phyloP scores from a whole-genome alignment of 805 yeast species.

The Pichia nakasei region DNA sequence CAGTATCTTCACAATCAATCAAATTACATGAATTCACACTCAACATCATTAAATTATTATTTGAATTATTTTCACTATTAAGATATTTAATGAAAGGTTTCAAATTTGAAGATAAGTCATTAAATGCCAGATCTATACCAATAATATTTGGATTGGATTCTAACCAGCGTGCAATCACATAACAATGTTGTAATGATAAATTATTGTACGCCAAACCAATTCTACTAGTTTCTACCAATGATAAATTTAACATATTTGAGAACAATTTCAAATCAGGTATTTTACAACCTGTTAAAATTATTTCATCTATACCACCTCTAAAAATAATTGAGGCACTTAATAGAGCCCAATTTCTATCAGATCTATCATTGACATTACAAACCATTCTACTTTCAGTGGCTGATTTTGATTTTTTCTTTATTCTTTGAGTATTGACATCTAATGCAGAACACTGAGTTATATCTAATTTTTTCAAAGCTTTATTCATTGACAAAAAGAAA shows the following conservation, averaged over 20 bases:
- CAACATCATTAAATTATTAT: conserved; percentile 33
- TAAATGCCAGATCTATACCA: conserved; percentile 81
- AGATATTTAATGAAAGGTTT: conserved; percentile 31
- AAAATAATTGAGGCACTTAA: conserved; percentile 59
- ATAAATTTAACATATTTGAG: conserved; percentile 45
- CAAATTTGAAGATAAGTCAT: conserved; percentile 44
- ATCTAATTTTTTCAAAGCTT: conserved; percentile 50
- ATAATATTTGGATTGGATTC: conserved; percentile 34
- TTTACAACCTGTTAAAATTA: conserved; percentile 71
- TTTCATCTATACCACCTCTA: conserved; percentile 72
- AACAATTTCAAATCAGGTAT: conserved; percentile 48
- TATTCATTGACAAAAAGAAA: conserved; percentile 61
- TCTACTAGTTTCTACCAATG: conserved; percentile 48
- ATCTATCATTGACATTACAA: conserved; percentile 46
- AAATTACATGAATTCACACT: conserved; percentile 62
- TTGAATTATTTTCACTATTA: conserved; percentile 2
- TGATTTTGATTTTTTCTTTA: conserved; percentile 20
- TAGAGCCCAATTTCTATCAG: conserved; percentile 77
- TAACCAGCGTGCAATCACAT: conserved; percentile 52
- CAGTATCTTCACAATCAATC: conserved; percentile 41
- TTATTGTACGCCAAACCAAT: conserved; percentile 76
- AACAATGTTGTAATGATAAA: conserved; percentile 49
- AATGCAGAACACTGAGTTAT: conserved; percentile 59
- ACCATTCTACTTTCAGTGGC: conserved; percentile 29
- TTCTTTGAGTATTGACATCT: conserved; percentile 35